These are phyloP conservation scores for Chlamydomonas incerta DNA, from an alignment of 139 green algal genomes.

Conservation along the genomic window DNA sequence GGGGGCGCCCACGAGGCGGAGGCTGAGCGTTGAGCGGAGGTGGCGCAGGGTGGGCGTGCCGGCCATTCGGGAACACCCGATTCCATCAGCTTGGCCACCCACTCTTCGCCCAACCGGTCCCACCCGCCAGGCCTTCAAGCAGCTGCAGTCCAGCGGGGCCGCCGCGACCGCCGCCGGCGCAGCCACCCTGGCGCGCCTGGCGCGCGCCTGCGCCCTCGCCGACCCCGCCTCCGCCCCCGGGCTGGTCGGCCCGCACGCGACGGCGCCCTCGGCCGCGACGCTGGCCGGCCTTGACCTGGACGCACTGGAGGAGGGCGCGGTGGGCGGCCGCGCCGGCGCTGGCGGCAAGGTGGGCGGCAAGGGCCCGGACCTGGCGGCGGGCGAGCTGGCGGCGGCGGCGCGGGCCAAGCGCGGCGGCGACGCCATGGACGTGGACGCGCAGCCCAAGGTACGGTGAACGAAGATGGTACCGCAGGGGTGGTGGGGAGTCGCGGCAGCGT, in stretches of 20 bases:
- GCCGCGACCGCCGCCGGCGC: constrained; percentile 26
- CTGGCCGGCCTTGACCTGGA: constrained; percentile 58
- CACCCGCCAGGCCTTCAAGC: constrained; percentile 6
- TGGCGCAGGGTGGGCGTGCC: constrained; percentile 11
- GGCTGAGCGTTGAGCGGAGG: constrained; percentile 26
- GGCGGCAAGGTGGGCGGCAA: neutral
- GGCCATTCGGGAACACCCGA: no score
- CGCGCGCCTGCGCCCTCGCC: constrained; percentile 54
- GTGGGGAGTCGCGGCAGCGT: no score
- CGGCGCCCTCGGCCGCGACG: neutral
- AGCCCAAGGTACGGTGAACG: constrained; percentile 21
- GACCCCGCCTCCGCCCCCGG: constrained; percentile 35
- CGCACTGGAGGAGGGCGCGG: constrained; percentile 62
- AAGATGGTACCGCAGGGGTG: no score
- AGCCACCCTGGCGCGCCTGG: constrained; percentile 51
- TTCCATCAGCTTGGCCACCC: no score
- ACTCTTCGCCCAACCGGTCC: neutral
- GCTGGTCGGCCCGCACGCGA: constrained; percentile 18
- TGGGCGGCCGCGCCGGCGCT: neutral
- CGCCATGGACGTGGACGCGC: constrained; percentile 31
- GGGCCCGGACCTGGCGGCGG: constrained; percentile 5
- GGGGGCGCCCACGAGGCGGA: constrained; percentile 41
- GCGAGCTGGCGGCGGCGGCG: constrained; percentile 13
- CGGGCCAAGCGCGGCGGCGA: constrained; percentile 37
- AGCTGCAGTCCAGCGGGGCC: constrained; percentile 24